Conservation (phyloP, 352 stramenopile species). For the Poterioochromonas sp. region DNA sequence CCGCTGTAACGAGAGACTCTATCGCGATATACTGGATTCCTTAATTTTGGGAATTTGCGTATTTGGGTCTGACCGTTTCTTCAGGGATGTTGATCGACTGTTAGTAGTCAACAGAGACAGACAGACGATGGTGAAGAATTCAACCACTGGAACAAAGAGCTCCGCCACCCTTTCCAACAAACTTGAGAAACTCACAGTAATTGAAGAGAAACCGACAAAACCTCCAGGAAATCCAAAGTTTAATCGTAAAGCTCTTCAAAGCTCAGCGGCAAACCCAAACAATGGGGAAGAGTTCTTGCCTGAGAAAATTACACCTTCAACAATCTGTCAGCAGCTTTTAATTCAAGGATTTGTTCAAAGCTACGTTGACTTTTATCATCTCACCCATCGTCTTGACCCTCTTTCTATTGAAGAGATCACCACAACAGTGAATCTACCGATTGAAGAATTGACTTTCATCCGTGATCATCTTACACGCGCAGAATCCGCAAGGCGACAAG, state of each 20-base stretch:
- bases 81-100: too few relatives aligned
- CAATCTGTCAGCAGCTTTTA: slow-evolving; percentile 66
- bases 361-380: slow-evolving; percentile 86
- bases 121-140: too few relatives aligned
- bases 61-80: too few relatives aligned
- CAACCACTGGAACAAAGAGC: too few relatives aligned
- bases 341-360: slow-evolving; percentile 76
- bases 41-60: too few relatives aligned
- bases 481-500: slow-evolving; percentile 72
- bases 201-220: not conserved
- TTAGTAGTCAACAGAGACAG: too few relatives aligned
- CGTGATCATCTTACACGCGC: slow-evolving; percentile 68
- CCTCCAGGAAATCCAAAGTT: slow-evolving; percentile 9
- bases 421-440: slow-evolving; percentile 37
- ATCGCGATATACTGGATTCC: too few relatives aligned
- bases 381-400: slow-evolving; percentile 64
- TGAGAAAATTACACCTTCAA: not conserved
- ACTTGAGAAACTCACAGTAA: not conserved
- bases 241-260: not conserved
- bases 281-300: not conserved
- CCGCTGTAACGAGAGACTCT: too few relatives aligned
- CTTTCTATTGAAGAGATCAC: not conserved
- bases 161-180: too few relatives aligned
- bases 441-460: slow-evolving; percentile 68
- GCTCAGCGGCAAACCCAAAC: not conserved